Evolutionary conservation across 768 basidiomycete genomes (phyloP).

Genomic region (Phlebiopsis flavidoalba): DNA sequence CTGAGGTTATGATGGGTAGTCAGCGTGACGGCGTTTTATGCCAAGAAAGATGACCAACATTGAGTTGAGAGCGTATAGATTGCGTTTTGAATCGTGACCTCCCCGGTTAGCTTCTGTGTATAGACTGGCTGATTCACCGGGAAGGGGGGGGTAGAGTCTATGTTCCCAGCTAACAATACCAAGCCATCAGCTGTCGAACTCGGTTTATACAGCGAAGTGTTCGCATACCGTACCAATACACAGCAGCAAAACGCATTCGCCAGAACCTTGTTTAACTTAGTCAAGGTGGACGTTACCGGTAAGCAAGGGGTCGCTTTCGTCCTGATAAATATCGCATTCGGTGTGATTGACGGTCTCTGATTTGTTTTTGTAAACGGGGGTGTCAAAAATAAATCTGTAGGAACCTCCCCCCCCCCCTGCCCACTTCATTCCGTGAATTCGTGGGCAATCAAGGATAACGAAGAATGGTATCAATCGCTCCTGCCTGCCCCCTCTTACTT

Average conservation of each 20-base stretch:
- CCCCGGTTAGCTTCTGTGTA: neutral
- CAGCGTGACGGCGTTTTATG: neutral
- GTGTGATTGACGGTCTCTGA: neutral
- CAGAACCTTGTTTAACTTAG: neutral
- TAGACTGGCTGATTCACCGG: neutral
- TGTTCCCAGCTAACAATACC: neutral
- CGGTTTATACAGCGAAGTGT: neutral
- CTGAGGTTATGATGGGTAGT: neutral
- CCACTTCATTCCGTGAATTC: neutral
- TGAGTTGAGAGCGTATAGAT: neutral
- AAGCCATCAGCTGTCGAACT: neutral
- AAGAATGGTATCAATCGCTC: too few relatives aligned
- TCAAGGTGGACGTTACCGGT: neutral
- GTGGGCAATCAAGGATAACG: too few relatives aligned
- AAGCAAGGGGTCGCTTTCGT: neutral
- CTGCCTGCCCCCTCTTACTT: too few relatives aligned
- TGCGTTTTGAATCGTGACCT: neutral
- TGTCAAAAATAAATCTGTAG: neutral
- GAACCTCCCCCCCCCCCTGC: too few relatives aligned
- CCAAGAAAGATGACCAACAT: neutral
- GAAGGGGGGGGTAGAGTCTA: neutral
- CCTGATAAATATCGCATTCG: neutral
- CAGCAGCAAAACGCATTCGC: neutral
- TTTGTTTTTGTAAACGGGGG: too few relatives aligned
- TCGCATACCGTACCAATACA: neutral